A percentile compares a stretch with the other conserved stretches of the same genome.
Evolutionary conservation across 2,329 filamentous ascomycete species (phyloP).

Genomic region (Cadophora malorum): DNA sequence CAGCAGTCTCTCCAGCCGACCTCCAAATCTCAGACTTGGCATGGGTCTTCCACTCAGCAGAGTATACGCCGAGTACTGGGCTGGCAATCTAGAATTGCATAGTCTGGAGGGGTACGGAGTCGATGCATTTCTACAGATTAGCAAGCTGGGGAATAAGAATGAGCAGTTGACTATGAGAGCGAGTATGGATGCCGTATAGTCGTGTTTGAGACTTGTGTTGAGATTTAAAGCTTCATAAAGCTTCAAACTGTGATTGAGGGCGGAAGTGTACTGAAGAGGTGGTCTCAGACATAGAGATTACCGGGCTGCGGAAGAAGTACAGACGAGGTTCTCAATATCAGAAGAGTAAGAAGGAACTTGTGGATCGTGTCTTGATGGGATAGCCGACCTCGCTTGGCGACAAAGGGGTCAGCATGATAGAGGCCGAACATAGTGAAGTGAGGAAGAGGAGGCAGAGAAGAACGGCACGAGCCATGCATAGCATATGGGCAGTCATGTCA

Average conservation of each 20-base stretch:
- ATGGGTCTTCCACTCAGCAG: conserved; percentile 94
- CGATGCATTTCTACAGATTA: conserved; percentile 95
- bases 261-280: too few relatives aligned
- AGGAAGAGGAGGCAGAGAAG: too few relatives aligned
- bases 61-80: conserved; percentile 98
- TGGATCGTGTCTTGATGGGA: not conserved
- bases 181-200: conserved; percentile 72
- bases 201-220: not conserved
- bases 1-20: conserved; percentile 78
- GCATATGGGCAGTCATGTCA: not conserved
- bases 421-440: too few relatives aligned
- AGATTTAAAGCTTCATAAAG: too few relatives aligned
- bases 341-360: too few relatives aligned
- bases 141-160: conserved; percentile 96
- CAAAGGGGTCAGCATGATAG: too few relatives aligned
- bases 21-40: conserved; percentile 85
- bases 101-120: conserved; percentile 95
- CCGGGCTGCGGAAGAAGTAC: too few relatives aligned
- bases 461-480: too few relatives aligned
- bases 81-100: conserved; percentile 87
- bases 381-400: not conserved
- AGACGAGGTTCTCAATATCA: too few relatives aligned
- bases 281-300: too few relatives aligned
- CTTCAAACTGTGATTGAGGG: not conserved
- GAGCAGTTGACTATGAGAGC: conserved; percentile 85